phyloP scores from a whole-genome alignment of 140 eudicot genomes.

The Flaveria floridana region DNA sequence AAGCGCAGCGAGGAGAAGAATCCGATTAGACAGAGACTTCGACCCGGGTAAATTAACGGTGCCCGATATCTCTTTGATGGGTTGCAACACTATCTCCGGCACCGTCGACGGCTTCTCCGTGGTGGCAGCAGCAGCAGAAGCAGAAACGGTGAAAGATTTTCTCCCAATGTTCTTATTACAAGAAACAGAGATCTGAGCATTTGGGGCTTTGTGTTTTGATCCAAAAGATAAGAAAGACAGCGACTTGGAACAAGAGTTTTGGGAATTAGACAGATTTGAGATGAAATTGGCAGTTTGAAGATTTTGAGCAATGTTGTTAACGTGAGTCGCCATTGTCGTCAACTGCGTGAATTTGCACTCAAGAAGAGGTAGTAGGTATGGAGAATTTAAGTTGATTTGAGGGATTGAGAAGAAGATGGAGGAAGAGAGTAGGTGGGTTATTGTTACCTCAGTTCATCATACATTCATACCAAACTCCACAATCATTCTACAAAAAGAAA shows the following conservation, averaged over 20 bases:
- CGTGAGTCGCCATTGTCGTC: slow-evolving; percentile 33
- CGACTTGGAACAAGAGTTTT: slow-evolving; percentile 32
- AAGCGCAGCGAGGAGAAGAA: slow-evolving; percentile 85
- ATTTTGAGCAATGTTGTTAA: slow-evolving; percentile 26
- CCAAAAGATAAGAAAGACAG: slow-evolving; percentile 40
- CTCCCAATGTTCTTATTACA: neutral
- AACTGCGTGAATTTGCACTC: slow-evolving; percentile 1
- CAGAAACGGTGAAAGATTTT: slow-evolving; percentile 39
- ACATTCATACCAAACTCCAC: slow-evolving; percentile 32
- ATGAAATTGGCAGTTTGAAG: slow-evolving; percentile 30
- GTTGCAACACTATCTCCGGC: slow-evolving; percentile 91
- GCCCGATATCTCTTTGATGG: slow-evolving; percentile 88
- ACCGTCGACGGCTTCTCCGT: slow-evolving; percentile 72
- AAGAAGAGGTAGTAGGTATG: slow-evolving; percentile 16
- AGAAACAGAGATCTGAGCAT: slow-evolving; percentile 2
- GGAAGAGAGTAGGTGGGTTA: slow-evolving; percentile 13
- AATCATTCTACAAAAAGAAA: neutral
- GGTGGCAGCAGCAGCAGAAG: slow-evolving; percentile 69
- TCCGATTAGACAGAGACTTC: slow-evolving; percentile 88
- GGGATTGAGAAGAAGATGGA: neutral
- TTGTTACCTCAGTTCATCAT: neutral
- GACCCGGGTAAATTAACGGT: slow-evolving; percentile 88
- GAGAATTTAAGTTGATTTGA: slow-evolving; percentile 8
- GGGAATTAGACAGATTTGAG: slow-evolving; percentile 25
- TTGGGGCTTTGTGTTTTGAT: slow-evolving; percentile 35